Conservation (phyloP, 2,329 filamentous ascomycete genomes). For the Penicillium sclerotigenum region DNA sequence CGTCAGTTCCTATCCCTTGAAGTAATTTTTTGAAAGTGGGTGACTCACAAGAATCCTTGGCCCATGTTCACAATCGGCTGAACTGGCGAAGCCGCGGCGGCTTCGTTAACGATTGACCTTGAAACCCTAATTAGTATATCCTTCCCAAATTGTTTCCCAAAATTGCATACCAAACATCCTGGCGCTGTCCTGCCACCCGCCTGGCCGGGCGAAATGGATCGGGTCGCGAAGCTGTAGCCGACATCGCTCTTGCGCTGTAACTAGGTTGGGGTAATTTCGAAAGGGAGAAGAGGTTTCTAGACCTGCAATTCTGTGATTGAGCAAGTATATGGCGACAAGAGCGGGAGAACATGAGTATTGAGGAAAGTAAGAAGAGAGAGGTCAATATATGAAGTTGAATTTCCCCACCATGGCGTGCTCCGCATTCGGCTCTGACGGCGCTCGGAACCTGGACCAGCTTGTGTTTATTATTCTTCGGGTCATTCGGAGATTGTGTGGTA, state of each 20-base stretch:
- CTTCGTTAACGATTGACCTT: slow-evolving; percentile 67
- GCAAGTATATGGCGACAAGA: slow-evolving; percentile 1
- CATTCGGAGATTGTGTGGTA: background rate
- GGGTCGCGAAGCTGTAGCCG: slow-evolving; percentile 35
- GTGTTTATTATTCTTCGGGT: background rate
- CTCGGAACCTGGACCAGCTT: background rate
- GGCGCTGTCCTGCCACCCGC: slow-evolving; percentile 50
- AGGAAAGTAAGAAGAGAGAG: slow-evolving; percentile 4
- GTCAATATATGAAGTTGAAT: background rate
- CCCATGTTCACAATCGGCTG: slow-evolving; percentile 69
- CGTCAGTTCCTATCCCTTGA: background rate
- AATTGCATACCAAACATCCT: slow-evolving; percentile 48
- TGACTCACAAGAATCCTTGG: slow-evolving; percentile 56
- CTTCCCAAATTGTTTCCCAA: background rate
- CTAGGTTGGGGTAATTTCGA: slow-evolving; percentile 18
- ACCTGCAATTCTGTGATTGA: background rate
- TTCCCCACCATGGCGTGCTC: slow-evolving; percentile 22
- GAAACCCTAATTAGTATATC: slow-evolving; percentile 12
- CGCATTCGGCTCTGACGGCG: background rate
- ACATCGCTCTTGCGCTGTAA: slow-evolving; percentile 37
- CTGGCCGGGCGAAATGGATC: slow-evolving; percentile 48
- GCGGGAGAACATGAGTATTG: slow-evolving; percentile 8
- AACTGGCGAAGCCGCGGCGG: slow-evolving; percentile 60
- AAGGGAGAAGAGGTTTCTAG: background rate
- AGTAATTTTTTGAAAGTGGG: background rate